phyloP scores from a whole-genome alignment of 495 filamentous ascomycete species.

The Neurospora sp. region DNA sequence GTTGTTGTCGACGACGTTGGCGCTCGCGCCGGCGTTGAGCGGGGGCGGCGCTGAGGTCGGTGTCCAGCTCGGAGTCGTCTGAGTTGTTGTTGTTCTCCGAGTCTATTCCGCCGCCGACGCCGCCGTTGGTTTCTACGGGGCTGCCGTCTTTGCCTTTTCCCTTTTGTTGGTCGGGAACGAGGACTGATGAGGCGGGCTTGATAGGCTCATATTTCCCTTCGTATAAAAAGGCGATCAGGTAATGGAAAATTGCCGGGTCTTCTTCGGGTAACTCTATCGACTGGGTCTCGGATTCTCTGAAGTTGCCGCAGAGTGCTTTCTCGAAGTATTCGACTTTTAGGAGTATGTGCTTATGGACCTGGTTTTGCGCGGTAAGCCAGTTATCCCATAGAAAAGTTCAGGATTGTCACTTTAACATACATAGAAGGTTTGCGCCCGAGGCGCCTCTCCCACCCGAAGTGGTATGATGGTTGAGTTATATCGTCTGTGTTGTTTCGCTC shows the following conservation, averaged over 20 bases:
- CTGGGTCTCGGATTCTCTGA: constrained; percentile 30
- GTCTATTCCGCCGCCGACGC: constrained; percentile 1
- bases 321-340: constrained; percentile 35
- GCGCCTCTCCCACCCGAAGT: constrained; percentile 26
- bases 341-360: constrained; percentile 35
- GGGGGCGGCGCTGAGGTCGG: constrained; percentile 27
- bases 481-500: constrained; percentile 16
- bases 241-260: constrained; percentile 38
- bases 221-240: constrained; percentile 40
- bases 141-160: constrained; percentile 18
- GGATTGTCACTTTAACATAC: constrained; percentile 13
- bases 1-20: constrained; percentile 24
- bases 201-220: constrained; percentile 38
- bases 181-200: constrained; percentile 25
- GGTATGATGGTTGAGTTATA: constrained; percentile 34
- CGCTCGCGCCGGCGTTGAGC: constrained; percentile 21
- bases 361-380: neutral
- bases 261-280: constrained; percentile 38
- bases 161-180: constrained; percentile 31
- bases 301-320: constrained; percentile 33
- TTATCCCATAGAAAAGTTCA: neutral
- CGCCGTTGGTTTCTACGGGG: constrained; percentile 10
- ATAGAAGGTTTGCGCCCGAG: constrained; percentile 29
- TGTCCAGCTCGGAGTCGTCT: constrained; percentile 15
- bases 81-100: constrained; percentile 25